Evolutionary conservation across 805 yeast species (phyloP).

Genomic region (Suhomyces emberorum): DNA sequence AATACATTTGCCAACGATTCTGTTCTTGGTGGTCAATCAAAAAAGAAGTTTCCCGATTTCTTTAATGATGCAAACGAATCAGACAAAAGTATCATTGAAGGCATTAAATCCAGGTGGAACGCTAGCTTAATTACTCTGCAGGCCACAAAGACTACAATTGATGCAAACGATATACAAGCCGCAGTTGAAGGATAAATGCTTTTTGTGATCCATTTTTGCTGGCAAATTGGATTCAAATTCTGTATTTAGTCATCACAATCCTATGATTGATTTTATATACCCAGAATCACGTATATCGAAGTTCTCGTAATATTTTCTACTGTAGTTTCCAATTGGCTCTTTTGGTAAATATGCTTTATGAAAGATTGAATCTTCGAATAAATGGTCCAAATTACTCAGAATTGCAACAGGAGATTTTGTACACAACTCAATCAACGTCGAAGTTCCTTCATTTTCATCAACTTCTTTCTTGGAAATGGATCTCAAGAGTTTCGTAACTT

Average conservation of each 20-base stretch:
- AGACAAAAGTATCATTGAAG: conserved; percentile 20
- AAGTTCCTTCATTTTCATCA: conserved; percentile 11
- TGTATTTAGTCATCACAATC: neutral
- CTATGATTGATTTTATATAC: conserved; percentile 12
- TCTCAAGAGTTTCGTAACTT: conserved; percentile 10
- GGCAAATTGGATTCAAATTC: neutral
- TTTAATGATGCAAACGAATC: conserved; percentile 16
- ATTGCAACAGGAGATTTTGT: neutral
- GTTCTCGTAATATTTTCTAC: conserved; percentile 17
- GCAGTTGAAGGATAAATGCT: conserved; percentile 22
- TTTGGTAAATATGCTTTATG: neutral
- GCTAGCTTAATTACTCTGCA: conserved; percentile 10
- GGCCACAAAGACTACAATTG: conserved; percentile 31
- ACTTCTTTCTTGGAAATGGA: conserved; percentile 14
- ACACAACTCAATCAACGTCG: conserved; percentile 2
- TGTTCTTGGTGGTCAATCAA: conserved; percentile 14
- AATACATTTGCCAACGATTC: conserved; percentile 36
- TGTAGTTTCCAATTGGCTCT: conserved; percentile 4
- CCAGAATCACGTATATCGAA: conserved; percentile 25
- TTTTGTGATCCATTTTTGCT: neutral
- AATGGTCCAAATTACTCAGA: neutral
- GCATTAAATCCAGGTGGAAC: conserved; percentile 14
- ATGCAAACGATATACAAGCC: conserved; percentile 34
- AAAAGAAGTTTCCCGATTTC: conserved; percentile 14
- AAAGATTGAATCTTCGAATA: neutral